Conservation (phyloP, 2,329 filamentous ascomycete genomes). For the Bipolaris sorokiniana region DNA sequence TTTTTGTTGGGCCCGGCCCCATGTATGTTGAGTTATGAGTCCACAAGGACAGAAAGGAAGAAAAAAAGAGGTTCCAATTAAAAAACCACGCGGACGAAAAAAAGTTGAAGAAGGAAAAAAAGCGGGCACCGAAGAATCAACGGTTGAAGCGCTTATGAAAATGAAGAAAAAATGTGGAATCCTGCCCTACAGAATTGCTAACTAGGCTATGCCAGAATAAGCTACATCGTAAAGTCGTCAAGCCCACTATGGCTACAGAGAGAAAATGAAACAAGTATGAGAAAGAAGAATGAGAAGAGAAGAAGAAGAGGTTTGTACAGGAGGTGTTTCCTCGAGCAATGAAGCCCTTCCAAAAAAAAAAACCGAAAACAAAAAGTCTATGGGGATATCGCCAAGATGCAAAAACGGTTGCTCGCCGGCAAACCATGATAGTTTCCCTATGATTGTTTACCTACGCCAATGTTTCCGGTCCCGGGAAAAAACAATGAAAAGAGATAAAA, state of each 20-base stretch:
- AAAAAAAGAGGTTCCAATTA: neutral
- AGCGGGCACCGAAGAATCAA: neutral
- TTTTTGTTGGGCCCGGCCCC: conserved; percentile 11
- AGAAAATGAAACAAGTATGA: neutral
- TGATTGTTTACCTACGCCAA: conserved; percentile 18
- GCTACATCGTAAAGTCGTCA: conserved; percentile 3
- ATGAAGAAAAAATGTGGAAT: conserved; percentile 15
- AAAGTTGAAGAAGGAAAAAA: neutral
- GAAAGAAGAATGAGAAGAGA: conserved; percentile 10
- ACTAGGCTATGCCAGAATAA: conserved; percentile 1
- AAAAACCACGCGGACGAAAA: neutral
- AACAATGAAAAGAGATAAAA: neutral
- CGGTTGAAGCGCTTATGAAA: neutral
- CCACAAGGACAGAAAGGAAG: conserved; percentile 6
- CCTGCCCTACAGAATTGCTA: conserved; percentile 1
- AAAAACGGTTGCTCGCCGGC: conserved; percentile 28
- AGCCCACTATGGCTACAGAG: neutral
- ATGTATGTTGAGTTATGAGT: conserved; percentile 3
- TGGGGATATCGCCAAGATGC: conserved; percentile 38
- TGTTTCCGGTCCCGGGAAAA: conserved; percentile 18
- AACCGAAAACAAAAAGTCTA: conserved; percentile 31
- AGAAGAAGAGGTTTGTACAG: conserved; percentile 14
- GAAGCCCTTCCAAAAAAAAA: conserved; percentile 26
- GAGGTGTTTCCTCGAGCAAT: conserved; percentile 23
- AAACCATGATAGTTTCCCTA: conserved; percentile 13